These are phyloP conservation scores for Penicillium sp. DNA, from an alignment of 2,329 filamentous ascomycete species.

Conservation along the genomic window DNA sequence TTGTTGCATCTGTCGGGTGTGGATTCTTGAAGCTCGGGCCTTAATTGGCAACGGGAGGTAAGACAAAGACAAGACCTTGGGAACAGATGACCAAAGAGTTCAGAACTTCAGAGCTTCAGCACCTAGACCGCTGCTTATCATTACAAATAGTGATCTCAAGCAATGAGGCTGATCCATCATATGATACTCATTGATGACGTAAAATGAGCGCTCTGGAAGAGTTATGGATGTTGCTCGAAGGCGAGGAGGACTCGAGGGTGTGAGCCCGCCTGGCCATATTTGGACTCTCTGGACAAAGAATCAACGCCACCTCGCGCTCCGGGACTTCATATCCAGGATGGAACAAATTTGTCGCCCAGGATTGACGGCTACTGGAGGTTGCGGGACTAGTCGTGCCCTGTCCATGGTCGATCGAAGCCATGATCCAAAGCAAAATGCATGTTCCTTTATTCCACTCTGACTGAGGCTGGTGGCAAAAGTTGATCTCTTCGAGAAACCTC, in stretches of 20 bases:
- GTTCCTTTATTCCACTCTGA: background rate
- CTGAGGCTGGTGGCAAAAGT: background rate
- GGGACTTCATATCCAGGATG: background rate
- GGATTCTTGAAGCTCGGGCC: background rate
- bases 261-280: background rate
- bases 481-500: background rate
- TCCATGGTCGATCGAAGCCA: background rate
- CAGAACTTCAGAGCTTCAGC: background rate
- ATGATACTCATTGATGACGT: background rate
- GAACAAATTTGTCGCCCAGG: background rate
- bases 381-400: background rate
- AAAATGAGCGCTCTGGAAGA: background rate
- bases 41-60: background rate
- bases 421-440: background rate
- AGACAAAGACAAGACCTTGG: background rate
- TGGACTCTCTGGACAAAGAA: background rate
- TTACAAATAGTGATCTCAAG: background rate
- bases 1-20: background rate
- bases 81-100: background rate
- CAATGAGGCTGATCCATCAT: background rate
- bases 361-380: background rate
- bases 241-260: no score
- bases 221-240: background rate
- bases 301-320: background rate
- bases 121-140: background rate